Evolutionary conservation across 139 green algal species (phyloP), one percentile per base, ranked within the genome.

Genomic region (Diplosphaera chodatii): DNA sequence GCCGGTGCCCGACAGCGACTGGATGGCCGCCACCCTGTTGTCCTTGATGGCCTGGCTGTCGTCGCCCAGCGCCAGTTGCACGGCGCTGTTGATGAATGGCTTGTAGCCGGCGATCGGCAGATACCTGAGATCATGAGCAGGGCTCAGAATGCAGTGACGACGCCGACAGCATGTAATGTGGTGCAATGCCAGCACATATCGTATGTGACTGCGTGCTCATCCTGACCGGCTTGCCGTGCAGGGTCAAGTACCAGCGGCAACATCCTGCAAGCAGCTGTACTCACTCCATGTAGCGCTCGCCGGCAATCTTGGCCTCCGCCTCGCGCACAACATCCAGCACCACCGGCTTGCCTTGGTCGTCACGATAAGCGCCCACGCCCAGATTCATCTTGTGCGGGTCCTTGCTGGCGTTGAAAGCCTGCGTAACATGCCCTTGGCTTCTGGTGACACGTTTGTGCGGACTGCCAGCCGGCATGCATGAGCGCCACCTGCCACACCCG

Each of bases 361-460:
- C 87, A 55, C 91, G 83, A 76, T 96, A 96, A 0, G 91, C 89
- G 27, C 91, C 89, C 84, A 93, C 91, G 63, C 91, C 92, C 16
- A 97, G 75, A 80, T 97, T 97, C 30, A 97, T 94, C 74, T 97
- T 97, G 22, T 85, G 32, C 0, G 87, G 82, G 71, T 88, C 86
- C 13, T 63, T 70, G 71, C 96, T 91, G 0, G 86, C 86, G 28
- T 93, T 56, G 63, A 90, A 92, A 16, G 83, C 85, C 70, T 95
- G 83, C n/a, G n/a, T n/a, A n/a, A n/a, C n/a, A n/a, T n/a, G n/a
- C n/a, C n/a, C n/a, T n/a, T n/a, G n/a, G n/a, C n/a, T n/a, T n/a
- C n/a, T n/a, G n/a, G n/a, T n/a, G n/a, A n/a, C n/a, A n/a, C n/a
- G n/a, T n/a, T n/a, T n/a, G n/a, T n/a, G n/a, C 16, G 48, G 37